Percentiles rank a stretch among this genome's conserved stretches.
Conservation (phyloP, 2,329 filamentous ascomycete species). For the Talaromyces piceae region DNA sequence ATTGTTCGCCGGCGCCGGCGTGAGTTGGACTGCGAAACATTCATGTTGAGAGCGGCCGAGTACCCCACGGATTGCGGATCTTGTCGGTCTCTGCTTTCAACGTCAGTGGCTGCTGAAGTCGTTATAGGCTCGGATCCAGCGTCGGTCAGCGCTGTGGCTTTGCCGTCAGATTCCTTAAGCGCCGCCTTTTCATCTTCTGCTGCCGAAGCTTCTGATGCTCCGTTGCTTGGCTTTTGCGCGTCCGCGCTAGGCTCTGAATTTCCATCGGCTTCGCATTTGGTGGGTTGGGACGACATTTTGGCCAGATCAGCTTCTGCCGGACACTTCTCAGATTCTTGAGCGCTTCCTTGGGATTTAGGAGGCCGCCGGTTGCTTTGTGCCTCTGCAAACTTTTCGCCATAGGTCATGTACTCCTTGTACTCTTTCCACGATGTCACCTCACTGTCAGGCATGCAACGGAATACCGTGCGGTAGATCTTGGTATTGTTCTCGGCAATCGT, state of each 20-base stretch:
- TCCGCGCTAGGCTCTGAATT: neutral
- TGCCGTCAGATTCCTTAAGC: slow-evolving; percentile 23
- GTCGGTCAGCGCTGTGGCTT: slow-evolving; percentile 14
- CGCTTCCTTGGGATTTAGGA: neutral
- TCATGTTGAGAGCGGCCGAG: slow-evolving; percentile 32
- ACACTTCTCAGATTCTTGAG: slow-evolving; percentile 2
- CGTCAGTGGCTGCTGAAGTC: slow-evolving; percentile 19
- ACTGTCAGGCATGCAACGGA: slow-evolving; percentile 93
- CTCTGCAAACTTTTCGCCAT: slow-evolving; percentile 68
- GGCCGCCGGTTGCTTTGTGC: slow-evolving; percentile 43
- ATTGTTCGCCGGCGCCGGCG: slow-evolving; percentile 36
- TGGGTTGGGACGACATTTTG: neutral
- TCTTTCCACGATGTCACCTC: slow-evolving; percentile 90
- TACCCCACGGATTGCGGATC: slow-evolving; percentile 28
- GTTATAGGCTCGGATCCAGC: slow-evolving; percentile 17
- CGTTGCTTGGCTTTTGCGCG: neutral
- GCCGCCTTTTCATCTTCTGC: slow-evolving; percentile 39
- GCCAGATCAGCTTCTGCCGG: neutral
- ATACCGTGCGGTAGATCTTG: slow-evolving; percentile 84
- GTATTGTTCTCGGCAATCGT: slow-evolving; percentile 89
- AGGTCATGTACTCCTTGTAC: slow-evolving; percentile 76
- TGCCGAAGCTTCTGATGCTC: neutral
- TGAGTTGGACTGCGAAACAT: slow-evolving; percentile 17
- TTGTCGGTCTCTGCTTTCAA: slow-evolving; percentile 17
- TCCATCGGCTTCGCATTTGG: neutral